These are phyloP conservation scores for Leccinum variicolor DNA, from an alignment of 768 basidiomycete species.

Conservation along the genomic window DNA sequence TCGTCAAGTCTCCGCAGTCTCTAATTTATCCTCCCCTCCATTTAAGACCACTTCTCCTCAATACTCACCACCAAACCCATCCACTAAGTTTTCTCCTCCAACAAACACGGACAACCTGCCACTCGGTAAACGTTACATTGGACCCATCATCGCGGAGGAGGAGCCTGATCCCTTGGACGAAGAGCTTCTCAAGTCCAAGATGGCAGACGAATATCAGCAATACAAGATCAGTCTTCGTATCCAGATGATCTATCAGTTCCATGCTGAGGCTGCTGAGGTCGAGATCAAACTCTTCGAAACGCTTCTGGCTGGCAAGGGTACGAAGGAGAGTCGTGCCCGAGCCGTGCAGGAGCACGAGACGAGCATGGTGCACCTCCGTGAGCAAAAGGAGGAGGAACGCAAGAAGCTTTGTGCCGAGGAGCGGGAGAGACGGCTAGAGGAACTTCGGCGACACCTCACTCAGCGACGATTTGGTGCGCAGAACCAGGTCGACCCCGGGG, in stretches of 20 bases:
- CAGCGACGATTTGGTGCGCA: conserved; percentile 17
- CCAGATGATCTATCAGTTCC: conserved; percentile 34
- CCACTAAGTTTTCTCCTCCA: conserved; percentile 27
- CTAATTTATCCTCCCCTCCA: conserved; percentile 20
- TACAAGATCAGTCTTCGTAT: conserved; percentile 32
- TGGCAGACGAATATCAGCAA: conserved; percentile 31
- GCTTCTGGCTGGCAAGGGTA: conserved; percentile 24
- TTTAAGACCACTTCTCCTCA: conserved; percentile 23
- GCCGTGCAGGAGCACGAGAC: conserved; percentile 32
- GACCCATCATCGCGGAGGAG: conserved; percentile 29
- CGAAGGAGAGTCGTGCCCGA: conserved; percentile 27
- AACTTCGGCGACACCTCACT: conserved; percentile 17
- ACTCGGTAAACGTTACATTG: conserved; percentile 32
- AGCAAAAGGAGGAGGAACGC: conserved; percentile 31
- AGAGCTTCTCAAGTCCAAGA: conserved; percentile 29
- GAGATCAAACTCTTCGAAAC: conserved; percentile 30
- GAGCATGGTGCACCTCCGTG: conserved; percentile 31
- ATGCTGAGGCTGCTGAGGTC: conserved; percentile 26
- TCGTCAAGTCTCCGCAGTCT: conserved; percentile 27
- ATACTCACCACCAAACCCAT: conserved; percentile 21
- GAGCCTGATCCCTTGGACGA: conserved; percentile 27
- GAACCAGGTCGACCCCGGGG: conserved; percentile 11
- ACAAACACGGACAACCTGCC: conserved; percentile 16
- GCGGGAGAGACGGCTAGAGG: conserved; percentile 24
- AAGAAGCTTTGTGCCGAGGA: conserved; percentile 29